phyloP scores from a whole-genome alignment of 148 eudicot species.

The Salicornia ramosissima region DNA sequence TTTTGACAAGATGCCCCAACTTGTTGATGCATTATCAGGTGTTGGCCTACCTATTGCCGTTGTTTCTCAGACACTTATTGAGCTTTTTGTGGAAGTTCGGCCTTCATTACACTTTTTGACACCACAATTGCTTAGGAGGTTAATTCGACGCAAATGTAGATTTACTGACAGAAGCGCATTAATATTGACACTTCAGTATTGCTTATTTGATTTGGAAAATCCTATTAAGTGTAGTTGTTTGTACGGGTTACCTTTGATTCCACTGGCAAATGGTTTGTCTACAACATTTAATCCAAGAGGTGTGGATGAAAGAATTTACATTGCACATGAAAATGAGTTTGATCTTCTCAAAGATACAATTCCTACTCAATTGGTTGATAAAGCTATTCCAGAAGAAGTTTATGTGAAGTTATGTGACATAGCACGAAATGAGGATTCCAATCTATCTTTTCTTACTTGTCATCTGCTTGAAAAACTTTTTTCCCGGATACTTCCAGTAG shows the following conservation, averaged over 20 bases:
- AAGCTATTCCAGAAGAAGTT: conserved; percentile 55
- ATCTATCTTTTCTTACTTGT: conserved; percentile 68
- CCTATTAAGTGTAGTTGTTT: conserved; percentile 54
- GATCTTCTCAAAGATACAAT: conserved; percentile 77
- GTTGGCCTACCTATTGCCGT: conserved; percentile 71
- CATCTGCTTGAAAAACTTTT: conserved; percentile 79
- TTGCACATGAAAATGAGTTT: conserved; percentile 67
- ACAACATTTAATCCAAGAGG: conserved; percentile 71
- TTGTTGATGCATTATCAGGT: conserved; percentile 73
- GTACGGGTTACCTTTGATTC: conserved; percentile 80
- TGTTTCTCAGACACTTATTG: conserved; percentile 59
- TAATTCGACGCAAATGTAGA: conserved; percentile 71
- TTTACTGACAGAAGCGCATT: conserved; percentile 65
- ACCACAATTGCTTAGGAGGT: conserved; percentile 76
- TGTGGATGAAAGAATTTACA: conserved; percentile 61
- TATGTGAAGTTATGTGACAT: conserved; percentile 69
- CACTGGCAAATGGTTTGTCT: conserved; percentile 80
- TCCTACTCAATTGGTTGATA: conserved; percentile 74
- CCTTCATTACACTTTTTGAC: conserved; percentile 81
- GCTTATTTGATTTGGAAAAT: conserved; percentile 63
- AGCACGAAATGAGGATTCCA: conserved; percentile 68
- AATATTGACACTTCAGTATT: conserved; percentile 78
- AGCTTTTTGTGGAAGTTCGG: conserved; percentile 73
- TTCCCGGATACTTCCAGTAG: conserved; percentile 67
- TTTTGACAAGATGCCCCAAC: conserved; percentile 62